A percentile compares a stretch with the other conserved stretches of the same genome.
phyloP scores from a whole-genome alignment of 305 asterid genomes.

The Ruellia speciosa region DNA sequence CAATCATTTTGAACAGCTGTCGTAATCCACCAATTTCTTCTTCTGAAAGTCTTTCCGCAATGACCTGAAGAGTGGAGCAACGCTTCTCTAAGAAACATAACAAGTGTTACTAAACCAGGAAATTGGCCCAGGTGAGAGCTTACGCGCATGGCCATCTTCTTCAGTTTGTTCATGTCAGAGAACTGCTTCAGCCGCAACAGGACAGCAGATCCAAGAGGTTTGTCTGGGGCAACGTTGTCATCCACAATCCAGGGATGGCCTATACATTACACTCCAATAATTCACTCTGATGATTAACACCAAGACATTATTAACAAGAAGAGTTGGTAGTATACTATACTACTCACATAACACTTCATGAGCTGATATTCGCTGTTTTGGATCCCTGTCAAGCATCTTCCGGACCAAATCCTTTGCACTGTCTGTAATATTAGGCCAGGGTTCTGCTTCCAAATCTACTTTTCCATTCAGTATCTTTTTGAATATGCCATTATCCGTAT shows the following conservation, averaged over 20 bases:
- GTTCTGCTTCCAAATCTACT: constrained; percentile 45
- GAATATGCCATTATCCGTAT: constrained; percentile 57
- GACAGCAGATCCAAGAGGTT: not conserved
- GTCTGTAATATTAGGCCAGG: constrained; percentile 46
- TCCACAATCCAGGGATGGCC: constrained; percentile 58
- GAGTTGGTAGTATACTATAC: constrained; percentile 12
- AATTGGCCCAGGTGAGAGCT: constrained; percentile 31
- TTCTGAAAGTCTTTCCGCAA: constrained; percentile 61
- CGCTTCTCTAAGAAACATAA: not conserved
- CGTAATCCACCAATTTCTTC: constrained; percentile 65
- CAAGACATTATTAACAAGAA: not conserved
- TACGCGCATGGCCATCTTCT: too few species aligned
- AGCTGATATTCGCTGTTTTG: constrained; percentile 36
- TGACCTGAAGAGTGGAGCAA: constrained; percentile 33
- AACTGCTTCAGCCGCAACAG: too few species aligned
- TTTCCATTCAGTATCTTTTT: constrained; percentile 56
- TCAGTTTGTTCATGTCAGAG: too few species aligned
- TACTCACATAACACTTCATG: constrained; percentile 40
- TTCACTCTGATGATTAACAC: not conserved
- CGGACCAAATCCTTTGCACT: constrained; percentile 42
- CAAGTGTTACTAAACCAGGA: not conserved
- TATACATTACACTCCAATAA: constrained; percentile 15
- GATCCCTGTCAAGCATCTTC: constrained; percentile 40
- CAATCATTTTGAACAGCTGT: constrained; percentile 58
- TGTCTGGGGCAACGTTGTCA: constrained; percentile 45